These are phyloP conservation scores for Penicillium daleae DNA, from an alignment of 495 filamentous ascomycete genomes.

Conservation along the genomic window DNA sequence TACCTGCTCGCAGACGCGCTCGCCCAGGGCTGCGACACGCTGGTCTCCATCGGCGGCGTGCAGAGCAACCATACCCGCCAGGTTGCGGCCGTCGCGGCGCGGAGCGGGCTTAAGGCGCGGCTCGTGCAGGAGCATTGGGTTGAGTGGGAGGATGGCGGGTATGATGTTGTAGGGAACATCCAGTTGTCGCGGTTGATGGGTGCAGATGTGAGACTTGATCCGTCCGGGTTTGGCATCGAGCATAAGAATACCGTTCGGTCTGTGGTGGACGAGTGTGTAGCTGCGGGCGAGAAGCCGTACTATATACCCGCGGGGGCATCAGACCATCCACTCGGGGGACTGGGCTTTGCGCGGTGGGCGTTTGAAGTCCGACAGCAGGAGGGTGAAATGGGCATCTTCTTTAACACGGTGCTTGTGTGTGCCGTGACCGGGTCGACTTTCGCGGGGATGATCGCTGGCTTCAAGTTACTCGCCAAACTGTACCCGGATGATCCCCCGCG, in stretches of 20 bases:
- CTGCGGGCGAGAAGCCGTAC: constrained; percentile 57
- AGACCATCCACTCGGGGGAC: constrained; percentile 65
- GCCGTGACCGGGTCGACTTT: constrained; percentile 66
- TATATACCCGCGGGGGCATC: constrained; percentile 68
- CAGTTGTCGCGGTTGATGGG: constrained; percentile 66
- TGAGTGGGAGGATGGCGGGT: constrained; percentile 52
- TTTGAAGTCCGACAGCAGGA: constrained; percentile 65
- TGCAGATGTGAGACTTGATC: constrained; percentile 56
- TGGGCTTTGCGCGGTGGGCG: constrained; percentile 68
- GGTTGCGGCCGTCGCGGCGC: constrained; percentile 60
- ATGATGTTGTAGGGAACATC: constrained; percentile 62
- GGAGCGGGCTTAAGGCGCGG: constrained; percentile 53
- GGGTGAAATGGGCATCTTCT: constrained; percentile 56
- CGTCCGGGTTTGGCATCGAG: constrained; percentile 59
- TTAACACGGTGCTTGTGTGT: constrained; percentile 64
- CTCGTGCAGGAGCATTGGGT: constrained; percentile 70
- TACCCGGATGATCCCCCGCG: constrained; percentile 42
- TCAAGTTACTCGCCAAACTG: constrained; percentile 56
- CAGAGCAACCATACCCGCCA: constrained; percentile 70
- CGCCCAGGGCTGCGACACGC: constrained; percentile 54
- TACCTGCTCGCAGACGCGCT: constrained; percentile 62
- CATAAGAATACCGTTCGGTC: constrained; percentile 56
- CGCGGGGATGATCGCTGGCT: constrained; percentile 66
- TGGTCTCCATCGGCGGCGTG: constrained; percentile 66
- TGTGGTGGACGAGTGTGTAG: constrained; percentile 50